Percentiles rank a stretch among this genome's conserved stretches.
These are phyloP conservation scores for Acer negundo DNA, from an alignment of 345 rosid genomes.

Conservation along the genomic window DNA sequence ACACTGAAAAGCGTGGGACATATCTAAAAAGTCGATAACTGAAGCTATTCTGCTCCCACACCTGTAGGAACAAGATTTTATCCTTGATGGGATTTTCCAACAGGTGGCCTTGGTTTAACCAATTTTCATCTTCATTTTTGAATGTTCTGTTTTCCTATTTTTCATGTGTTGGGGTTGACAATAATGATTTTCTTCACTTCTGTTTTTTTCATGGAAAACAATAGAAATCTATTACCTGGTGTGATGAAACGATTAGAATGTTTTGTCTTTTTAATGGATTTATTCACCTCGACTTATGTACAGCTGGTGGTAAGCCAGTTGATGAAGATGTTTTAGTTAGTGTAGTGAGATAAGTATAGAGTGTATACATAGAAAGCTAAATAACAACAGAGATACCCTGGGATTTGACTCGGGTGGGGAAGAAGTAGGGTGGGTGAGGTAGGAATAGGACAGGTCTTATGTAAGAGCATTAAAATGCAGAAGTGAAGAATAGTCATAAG, in stretches of 20 bases:
- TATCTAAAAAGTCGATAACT: neutral
- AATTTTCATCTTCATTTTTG: neutral
- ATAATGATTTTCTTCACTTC: neutral
- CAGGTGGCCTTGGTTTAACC: neutral
- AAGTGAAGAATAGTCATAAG: neutral
- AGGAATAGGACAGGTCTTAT: neutral
- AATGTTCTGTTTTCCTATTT: neutral
- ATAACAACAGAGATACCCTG: neutral
- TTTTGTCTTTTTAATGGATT: neutral
- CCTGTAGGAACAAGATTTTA: neutral
- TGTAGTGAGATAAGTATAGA: neutral
- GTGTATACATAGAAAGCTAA: neutral
- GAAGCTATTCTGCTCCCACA: neutral
- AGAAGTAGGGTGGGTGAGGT: neutral
- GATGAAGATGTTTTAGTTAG: neutral
- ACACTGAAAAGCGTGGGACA: neutral
- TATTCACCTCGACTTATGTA: neutral
- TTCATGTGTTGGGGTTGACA: neutral
- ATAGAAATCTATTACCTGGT: constrained; percentile 3
- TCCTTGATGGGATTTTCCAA: neutral
- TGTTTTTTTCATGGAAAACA: neutral
- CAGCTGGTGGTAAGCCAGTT: neutral
- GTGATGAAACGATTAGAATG: neutral
- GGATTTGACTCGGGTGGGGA: neutral
- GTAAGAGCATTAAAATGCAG: neutral